Evolutionary conservation across 1,284 basidiomycete genomes (phyloP).

Genomic region (Ganoderma leucocontextum): DNA sequence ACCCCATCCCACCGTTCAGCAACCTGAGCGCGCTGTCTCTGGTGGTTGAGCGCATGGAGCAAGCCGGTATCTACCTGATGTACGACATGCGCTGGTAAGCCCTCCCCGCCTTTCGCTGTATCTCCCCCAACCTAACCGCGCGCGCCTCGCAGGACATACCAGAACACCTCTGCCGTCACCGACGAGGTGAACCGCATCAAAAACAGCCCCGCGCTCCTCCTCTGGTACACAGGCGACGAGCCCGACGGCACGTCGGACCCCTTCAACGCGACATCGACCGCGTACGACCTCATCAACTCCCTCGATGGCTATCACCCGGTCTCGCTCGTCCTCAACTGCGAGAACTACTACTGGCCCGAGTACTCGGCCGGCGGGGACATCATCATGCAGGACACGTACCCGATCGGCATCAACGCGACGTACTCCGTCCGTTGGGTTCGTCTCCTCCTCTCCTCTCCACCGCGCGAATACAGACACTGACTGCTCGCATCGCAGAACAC

Average conservation of each 20-base stretch:
- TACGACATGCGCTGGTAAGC: conserved; percentile 79
- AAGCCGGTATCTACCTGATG: conserved; percentile 76
- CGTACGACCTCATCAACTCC: conserved; percentile 71
- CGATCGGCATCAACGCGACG: conserved; percentile 74
- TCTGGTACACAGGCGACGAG: conserved; percentile 84
- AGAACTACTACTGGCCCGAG: conserved; percentile 70
- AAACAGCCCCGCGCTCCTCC: conserved; percentile 68
- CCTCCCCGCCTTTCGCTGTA: neutral
- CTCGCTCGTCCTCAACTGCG: conserved; percentile 77
- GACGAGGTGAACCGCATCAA: conserved; percentile 75
- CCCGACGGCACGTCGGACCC: conserved; percentile 77
- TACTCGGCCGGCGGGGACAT: conserved; percentile 71
- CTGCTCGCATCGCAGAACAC: conserved; percentile 41
- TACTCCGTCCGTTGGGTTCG: conserved; percentile 59
- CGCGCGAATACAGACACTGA: neutral
- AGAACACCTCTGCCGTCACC: conserved; percentile 67
- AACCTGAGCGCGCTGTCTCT: conserved; percentile 63
- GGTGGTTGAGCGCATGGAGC: conserved; percentile 74
- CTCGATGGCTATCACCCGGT: conserved; percentile 81
- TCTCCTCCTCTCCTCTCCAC: neutral
- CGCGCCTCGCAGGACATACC: conserved; percentile 59
- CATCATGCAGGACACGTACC: conserved; percentile 63
- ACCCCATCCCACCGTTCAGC: conserved; percentile 69
- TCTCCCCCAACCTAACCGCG: neutral
- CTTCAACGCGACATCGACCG: conserved; percentile 60